Base-by-base conservation (phyloP, 2,329 filamentous ascomycete species). In the Aspergillus floridensis region DNA sequence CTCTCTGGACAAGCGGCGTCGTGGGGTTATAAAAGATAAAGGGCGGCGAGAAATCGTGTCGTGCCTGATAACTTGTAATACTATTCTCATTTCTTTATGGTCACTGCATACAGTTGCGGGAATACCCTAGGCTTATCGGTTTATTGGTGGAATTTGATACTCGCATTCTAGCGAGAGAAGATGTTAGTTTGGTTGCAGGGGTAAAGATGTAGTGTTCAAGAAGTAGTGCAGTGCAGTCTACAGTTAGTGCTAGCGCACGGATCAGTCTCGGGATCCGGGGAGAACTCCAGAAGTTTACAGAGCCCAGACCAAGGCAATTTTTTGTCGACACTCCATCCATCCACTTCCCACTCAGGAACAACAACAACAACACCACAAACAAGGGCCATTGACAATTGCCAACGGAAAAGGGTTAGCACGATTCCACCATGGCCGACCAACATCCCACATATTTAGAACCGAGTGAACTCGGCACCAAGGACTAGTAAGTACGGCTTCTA, bases 401-500 rank as follows among this genome's bases (percentile, higher is more conserved):
- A 12, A 12, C 32, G 32, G 11, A 16, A 12, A 8, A 29, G 8
- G 12, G 14, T 16, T 12, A 16, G 12, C 11, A 35, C 32, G 16
- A 16, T 16, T 29, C 26, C 49, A 59, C 41, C 53, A 69, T 70
- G 65, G 60, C 66, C 44, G 66, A 69, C 35, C 65, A 52, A 19
- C 82, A 80, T 60, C 88, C 88, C n/a, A 77, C 77, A 1, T 85
- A 89, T 68, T 87, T 96, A 26, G 84, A 89, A 65, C 91, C 92
- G 19, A 96, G 84, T 81, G 72, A 85, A 74, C 85, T 98, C 31
- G 93, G 93, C 53, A 96, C 92, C 31, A 96, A 92, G 77, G 88
- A 93, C 81, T 96, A 96, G 92, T 96, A 80, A 68, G 86, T 82
- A 2, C 35, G 32, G 31, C 41, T 14, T 11, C 44, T 61, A 61